Evolutionary conservation across 805 yeast genomes (phyloP), one percentile per base, ranked within the genome.

Genomic region (Barnettozyma sp.): DNA sequence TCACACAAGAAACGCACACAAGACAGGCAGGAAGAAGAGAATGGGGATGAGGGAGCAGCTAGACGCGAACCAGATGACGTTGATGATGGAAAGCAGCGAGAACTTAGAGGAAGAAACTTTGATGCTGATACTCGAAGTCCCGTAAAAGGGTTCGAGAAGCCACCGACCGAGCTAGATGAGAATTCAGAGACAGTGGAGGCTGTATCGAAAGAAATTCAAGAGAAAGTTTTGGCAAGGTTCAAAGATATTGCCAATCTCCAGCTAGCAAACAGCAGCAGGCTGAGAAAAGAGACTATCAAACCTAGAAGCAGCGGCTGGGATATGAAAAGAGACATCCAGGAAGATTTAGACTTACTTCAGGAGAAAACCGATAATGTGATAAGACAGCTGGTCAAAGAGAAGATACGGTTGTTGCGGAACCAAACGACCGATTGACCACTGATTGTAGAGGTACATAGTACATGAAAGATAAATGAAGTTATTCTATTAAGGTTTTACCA

Each of bases 311-410:
- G 49, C 6, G 54, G 58, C 6, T 53, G 57, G 53, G 70, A 59
- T 51, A 46, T 65, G 52, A 62, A 54, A 42, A 46, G 59, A 13
- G 68, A 63, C 39, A 40, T 74, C 7, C 50, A 58, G 22, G 59
- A 56, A 0, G 60, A 63, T 25, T 33, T 70, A 32, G 59, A 60
- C 10, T 44, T 56, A 5, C 44, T 72, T n/a, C 56, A 63, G 2
- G 54, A 56, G 18, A 50, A 59, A 32, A 75, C 79, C 0, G 65
- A 71, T 29, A 53, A 50, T n/a, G 63, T 62, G 1, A 57, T 73
- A 1, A 55, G 56, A 11, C 43, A 53, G 13, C 30, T 64, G 6
- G 63, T 70, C 14, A 59, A 68, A 38, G 65, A 63, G 30, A 50
- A 65, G 22, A 36, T 52, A 24, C 33, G 43, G 23, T 36, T 31